Percentiles rank a stretch among this genome's conserved stretches.
phyloP scores from a whole-genome alignment of 108 stramenopile genomes.

The Cyclotella cryptica region DNA sequence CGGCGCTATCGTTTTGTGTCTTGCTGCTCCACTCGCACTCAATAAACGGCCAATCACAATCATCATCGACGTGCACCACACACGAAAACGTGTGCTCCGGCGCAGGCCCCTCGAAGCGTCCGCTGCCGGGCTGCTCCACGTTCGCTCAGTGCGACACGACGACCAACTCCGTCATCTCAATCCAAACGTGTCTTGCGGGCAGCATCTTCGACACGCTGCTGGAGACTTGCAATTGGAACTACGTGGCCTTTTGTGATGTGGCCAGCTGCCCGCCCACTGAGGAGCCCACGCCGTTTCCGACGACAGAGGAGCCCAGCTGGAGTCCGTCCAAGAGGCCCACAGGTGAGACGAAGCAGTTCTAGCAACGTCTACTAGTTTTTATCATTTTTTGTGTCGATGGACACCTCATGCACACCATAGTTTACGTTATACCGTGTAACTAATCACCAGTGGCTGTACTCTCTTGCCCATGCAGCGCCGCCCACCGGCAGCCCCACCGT shows the following conservation, averaged over 20 bases:
- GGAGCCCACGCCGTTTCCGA: not conserved
- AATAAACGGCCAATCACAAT: not conserved
- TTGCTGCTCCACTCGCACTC: too few species aligned
- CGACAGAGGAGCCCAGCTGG: not conserved
- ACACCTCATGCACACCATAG: too few species aligned
- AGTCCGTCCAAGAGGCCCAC: not conserved
- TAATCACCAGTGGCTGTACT: not conserved
- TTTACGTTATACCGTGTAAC: not conserved
- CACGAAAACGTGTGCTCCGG: not conserved
- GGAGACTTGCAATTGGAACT: not conserved
- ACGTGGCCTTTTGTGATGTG: not conserved
- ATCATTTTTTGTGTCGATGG: not conserved
- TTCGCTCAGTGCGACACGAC: not conserved
- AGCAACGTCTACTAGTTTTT: not conserved
- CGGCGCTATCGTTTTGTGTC: too few species aligned
- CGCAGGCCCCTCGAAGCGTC: constrained; percentile 1
- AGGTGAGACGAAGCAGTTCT: not conserved
- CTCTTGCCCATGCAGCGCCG: not conserved
- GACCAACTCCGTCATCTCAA: not conserved
- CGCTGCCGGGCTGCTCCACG: constrained; percentile 1
- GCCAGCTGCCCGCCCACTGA: not conserved
- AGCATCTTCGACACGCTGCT: not conserved
- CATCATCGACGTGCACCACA: not conserved
- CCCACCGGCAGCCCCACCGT: not conserved
- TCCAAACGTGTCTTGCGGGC: not conserved